Evolutionary conservation across 306 rosid species (phyloP).

Genomic region (Acacia confusa): DNA sequence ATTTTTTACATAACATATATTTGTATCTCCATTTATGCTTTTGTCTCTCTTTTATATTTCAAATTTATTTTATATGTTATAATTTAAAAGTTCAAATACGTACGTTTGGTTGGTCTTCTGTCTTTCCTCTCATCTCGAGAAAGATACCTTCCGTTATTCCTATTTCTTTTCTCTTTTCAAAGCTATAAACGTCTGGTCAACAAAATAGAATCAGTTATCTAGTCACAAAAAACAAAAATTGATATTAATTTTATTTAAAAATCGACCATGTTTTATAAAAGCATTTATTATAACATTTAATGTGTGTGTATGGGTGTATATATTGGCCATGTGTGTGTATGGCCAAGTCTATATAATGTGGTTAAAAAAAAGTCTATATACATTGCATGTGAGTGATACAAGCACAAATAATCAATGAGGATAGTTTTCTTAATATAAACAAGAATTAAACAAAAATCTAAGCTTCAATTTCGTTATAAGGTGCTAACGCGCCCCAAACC

Average conservation of each 20-base stretch:
- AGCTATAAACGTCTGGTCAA: background rate
- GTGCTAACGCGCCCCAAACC: accelerated
- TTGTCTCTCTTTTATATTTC: background rate
- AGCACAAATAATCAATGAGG: background rate
- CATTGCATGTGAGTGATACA: background rate
- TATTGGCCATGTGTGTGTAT: background rate
- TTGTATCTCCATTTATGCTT: too few relatives aligned
- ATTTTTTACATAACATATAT: too few relatives aligned
- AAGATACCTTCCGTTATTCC: background rate
- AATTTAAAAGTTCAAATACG: background rate
- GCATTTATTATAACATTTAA: background rate
- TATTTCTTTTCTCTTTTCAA: background rate
- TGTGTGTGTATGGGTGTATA: too few relatives aligned
- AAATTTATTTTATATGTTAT: too few relatives aligned
- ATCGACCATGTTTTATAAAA: too few relatives aligned
- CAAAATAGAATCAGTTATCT: background rate
- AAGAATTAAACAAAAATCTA: too few relatives aligned
- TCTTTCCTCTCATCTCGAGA: background rate
- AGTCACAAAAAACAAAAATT: background rate
- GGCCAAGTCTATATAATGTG: background rate
- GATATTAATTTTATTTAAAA: background rate
- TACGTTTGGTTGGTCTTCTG: background rate
- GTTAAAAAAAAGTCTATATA: too few relatives aligned
- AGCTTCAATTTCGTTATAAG: background rate
- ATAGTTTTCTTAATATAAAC: background rate